phyloP scores from a whole-genome alignment of 2,329 filamentous ascomycete species.

The Hypoxylon sp. region DNA sequence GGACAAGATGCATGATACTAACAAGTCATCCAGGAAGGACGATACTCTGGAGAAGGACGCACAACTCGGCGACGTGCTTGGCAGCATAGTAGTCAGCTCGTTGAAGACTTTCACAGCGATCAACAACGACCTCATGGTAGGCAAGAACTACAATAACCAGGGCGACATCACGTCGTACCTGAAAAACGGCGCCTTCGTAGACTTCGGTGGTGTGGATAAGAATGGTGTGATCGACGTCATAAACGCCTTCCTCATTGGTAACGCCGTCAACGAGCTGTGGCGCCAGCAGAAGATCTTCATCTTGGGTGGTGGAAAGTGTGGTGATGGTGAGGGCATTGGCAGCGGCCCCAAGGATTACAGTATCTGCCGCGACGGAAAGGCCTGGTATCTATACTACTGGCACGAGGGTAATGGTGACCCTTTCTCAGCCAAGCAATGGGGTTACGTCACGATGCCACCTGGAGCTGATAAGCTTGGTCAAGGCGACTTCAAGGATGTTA shows the following conservation, averaged over 20 bases:
- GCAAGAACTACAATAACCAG: conserved; percentile 20
- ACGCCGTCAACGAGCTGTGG: conserved; percentile 31
- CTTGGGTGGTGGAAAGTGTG: conserved; percentile 21
- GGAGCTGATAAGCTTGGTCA: conserved; percentile 23
- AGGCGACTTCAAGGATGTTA: conserved; percentile 17
- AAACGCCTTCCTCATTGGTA: conserved; percentile 18
- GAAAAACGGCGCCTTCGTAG: conserved; percentile 16
- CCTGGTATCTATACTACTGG: conserved; percentile 36
- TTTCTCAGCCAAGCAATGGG: conserved; percentile 26
- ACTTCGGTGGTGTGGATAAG: conserved; percentile 23
- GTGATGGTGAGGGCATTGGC: conserved; percentile 26
- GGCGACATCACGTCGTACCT: conserved; percentile 27
- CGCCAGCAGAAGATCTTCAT: conserved; percentile 34
- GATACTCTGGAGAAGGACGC: conserved; percentile 27
- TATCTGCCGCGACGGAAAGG: conserved; percentile 24
- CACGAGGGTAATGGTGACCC: conserved; percentile 26
- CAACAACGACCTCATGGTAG: conserved; percentile 30
- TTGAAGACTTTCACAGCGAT: conserved; percentile 26
- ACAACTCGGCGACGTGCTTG: conserved; percentile 15
- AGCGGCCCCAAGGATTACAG: conserved; percentile 24
- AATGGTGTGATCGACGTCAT: conserved; percentile 13
- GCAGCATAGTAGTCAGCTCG: conserved; percentile 14
- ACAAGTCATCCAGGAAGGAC: conserved; percentile 9
- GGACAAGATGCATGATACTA: background rate
- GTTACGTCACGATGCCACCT: conserved; percentile 22